Base-by-base conservation (phyloP, 208 protist genomes). In the Tritrichomonas foetus region DNA sequence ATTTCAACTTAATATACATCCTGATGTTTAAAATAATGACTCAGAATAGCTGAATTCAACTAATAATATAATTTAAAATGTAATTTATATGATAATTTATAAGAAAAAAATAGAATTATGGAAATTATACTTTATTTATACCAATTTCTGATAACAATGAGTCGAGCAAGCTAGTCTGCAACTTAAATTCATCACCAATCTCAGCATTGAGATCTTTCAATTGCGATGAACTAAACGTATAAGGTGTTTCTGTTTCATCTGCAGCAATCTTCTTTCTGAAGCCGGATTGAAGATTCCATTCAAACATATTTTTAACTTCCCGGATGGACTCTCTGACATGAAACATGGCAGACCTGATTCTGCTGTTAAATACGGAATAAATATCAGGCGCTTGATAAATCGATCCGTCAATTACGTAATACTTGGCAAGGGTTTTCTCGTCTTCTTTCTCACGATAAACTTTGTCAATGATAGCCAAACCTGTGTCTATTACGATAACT, bases 381-480 rank as follows among this genome's bases (percentile, higher is more conserved):
- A 84, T 33, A 53, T 84, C 74, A 49, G 74, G 74, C 1, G 74
- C 74, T 44, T 84, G 74, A 49, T 53, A 84, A n/a, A 84, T 84
- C n/a, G 74, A 47, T 33, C 41, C 74, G 53, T 84, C 74, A 53
- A 84, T 22, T 8, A 84, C 53, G n/a, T 84, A 84, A 53, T 84
- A 84, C 20, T 84, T 33, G 3, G 74, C 74, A 53, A 84, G 41
- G 0, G 36, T 16, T 53, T 22, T 5, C 8, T 84, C n/a, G 2
- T 84, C 74, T 8, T 78, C 3, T 39, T 14, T 3, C 44, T 1
- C 20, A 13, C n/a, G 20, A 1, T 33, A 0, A n/a, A 53, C 13
- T 84, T 84, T 84, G 9, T 33, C 27, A 84, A 84, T 84, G 13
- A 84, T 44, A 13, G 14, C 27, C 49, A 84, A 44, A n/a, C 74